Evolutionary conservation across 306 rosid genomes (phyloP).

Genomic region (Senna siamea): DNA sequence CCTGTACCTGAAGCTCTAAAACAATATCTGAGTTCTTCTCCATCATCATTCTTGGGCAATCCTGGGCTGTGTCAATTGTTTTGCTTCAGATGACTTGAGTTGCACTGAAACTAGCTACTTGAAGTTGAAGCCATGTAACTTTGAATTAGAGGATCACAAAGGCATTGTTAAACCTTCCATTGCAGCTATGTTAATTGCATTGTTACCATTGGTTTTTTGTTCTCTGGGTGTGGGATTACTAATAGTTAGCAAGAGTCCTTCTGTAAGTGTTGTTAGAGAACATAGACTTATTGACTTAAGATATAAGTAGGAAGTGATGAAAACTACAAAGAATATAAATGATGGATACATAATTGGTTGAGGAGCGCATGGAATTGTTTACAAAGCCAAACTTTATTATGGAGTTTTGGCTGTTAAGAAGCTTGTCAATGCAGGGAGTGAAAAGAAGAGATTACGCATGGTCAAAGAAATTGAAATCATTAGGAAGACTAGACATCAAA

Average conservation of each 20-base stretch:
- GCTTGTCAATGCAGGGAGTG: background rate
- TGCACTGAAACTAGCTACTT: conserved; percentile 47
- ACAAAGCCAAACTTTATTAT: background rate
- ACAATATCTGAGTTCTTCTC: conserved; percentile 49
- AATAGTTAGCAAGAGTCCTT: too few relatives aligned
- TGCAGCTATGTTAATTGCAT: too few relatives aligned
- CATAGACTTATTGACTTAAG: background rate
- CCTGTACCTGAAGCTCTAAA: conserved; percentile 54
- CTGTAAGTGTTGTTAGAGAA: too few relatives aligned
- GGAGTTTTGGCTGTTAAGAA: conserved; percentile 5
- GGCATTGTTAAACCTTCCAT: too few relatives aligned
- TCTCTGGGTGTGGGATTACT: too few relatives aligned
- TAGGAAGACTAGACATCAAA: background rate
- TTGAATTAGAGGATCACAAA: conserved; percentile 53
- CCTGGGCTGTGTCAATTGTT: conserved; percentile 60
- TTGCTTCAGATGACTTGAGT: conserved; percentile 33
- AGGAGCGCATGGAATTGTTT: conserved; percentile 7
- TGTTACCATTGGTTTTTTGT: conserved; percentile 17
- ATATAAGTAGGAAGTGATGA: too few relatives aligned
- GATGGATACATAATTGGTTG: background rate
- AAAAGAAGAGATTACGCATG: background rate
- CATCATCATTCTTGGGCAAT: conserved; percentile 61
- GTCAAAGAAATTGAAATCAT: background rate
- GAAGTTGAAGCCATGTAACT: conserved; percentile 42
- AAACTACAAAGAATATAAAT: background rate